Evolutionary conservation across 306 rosid species (phyloP), one percentile per base, ranked within the genome.

Genomic region (Quercus robur): DNA sequence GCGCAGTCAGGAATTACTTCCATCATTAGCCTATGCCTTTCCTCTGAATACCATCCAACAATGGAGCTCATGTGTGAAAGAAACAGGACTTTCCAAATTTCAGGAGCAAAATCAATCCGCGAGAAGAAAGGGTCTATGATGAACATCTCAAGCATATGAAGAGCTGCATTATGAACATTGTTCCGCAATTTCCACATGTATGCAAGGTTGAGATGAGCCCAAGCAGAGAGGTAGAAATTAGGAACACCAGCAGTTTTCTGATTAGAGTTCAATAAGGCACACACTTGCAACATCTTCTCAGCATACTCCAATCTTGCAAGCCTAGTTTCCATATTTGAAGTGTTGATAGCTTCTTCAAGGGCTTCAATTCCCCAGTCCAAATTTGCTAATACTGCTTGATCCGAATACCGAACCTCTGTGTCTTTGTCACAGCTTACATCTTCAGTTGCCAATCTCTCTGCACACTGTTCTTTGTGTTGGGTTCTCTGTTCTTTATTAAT

Each of bases 281-380:
- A 93, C 13, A 94, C 97, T 83, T 91, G 97, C 76, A 94, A 72
- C 99, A 92, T 94, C 82, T 88, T 94, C 80, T 90, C 97, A 0
- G 97, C 97, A 73, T 94, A 82, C 70, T 92, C 97, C 31, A 94
- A 84, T 9, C 97, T 81, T 0, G 99, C 97, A 73, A 88, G 93
- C 84, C 93, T 94, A 56, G 97, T 91, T 82, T 93, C 99, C 88
- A 86, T 83, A 46, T 93, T 93, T 13, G 86, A 94, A 15, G 97
- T 94, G 55, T 83, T 74, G n/a, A 94, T 88, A 54, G 99, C 95
- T 88, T 94, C 99, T 85, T 93, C 97, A 56, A 94, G 92, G 19
- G 97, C 97, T 78, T 94, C 99, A 68, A 94, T 93, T 14, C 95
- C 99, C 99, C 99, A 91, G 75, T 93, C 99, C 70, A 94, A 88